A percentile compares a stretch with the other conserved stretches of the same genome.
Evolutionary conservation across 371 early-diverging fungal genomes (phyloP).

Genomic region (Mycotypha africana): DNA sequence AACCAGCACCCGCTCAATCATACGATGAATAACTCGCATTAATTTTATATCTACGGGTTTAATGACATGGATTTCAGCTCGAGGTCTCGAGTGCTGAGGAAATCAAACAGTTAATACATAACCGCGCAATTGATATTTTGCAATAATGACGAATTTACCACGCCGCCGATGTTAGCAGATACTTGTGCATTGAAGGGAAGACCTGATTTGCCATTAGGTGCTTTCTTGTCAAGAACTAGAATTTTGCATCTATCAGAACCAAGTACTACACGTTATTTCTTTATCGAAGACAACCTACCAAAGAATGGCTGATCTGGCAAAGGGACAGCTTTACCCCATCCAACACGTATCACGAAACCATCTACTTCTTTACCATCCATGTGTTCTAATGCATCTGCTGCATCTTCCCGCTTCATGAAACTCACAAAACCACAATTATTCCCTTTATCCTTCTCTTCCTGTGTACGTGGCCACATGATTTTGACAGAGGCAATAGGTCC

Average conservation of each 20-base stretch:
- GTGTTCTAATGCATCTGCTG: conserved; percentile 63
- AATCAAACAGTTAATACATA: too few relatives aligned
- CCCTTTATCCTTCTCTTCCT: conserved; percentile 74
- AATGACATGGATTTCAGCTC: conserved; percentile 60
- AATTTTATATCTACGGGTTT: conserved; percentile 59
- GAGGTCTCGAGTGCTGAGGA: conserved; percentile 22
- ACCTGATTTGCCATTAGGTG: conserved; percentile 35
- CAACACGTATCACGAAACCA: conserved; percentile 65
- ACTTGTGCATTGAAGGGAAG: conserved; percentile 71
- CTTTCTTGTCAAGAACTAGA: conserved; percentile 32
- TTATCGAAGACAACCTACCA: too few relatives aligned
- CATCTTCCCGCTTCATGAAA: conserved; percentile 80
- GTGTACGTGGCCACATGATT: conserved; percentile 93
- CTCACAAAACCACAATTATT: conserved; percentile 87
- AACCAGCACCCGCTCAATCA: conserved; percentile 74
- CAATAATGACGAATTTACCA: too few relatives aligned
- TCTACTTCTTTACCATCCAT: conserved; percentile 72
- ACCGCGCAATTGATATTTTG: too few relatives aligned
- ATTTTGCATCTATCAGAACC: background rate
- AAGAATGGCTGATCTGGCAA: conserved; percentile 76
- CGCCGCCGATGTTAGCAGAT: conserved; percentile 13
- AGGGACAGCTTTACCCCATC: conserved; percentile 88
- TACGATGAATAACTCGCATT: conserved; percentile 75
- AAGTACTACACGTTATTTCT: background rate
- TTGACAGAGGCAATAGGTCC: conserved; percentile 93